Evolutionary conservation across 495 filamentous ascomycete genomes (phyloP), one percentile per base, ranked within the genome.

Genomic region (Endocarpon pusillum): DNA sequence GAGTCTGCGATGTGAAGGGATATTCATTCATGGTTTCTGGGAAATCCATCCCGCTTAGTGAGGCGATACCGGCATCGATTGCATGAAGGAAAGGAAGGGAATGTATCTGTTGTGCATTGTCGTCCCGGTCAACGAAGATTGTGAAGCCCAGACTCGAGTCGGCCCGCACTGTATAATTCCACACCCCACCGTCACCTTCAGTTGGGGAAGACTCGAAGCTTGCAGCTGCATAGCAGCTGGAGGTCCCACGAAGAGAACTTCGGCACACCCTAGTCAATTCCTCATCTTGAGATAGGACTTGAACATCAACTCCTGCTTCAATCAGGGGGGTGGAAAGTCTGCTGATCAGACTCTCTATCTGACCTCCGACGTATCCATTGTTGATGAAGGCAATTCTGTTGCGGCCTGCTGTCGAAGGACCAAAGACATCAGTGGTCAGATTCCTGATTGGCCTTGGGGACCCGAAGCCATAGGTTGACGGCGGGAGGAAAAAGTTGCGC

Each of bases 121-220:
- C 56, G 25, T 62, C 49, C 9, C 53, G 51, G 5, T 67, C 55
- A 22, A 70, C 64, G 44, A 73, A 63, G 38, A 91, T 68, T 32
- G 61, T 67, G 11, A 53, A 52, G 1, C 67, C 67, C 35, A 86
- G 53, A 0, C 65, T 57, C 2, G 70, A 69, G 47, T 93, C 84
- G 2, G 70, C 69, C 35, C 81, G 61, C 12, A 93, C 58, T 1
- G 78, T 83, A 42, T 91, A 93, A 49, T 87, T 87, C 84, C 84
- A 91, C 11, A 64, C 40, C 0, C 64, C 67, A 19, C 61, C 66
- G 0, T 49, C 41, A 6, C 79, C 79, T 55, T 84, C 77, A 2
- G 44, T 60, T 3, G 80, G 81, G 6, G 77, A 82, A 5, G 69
- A 73, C 33, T 68, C 51, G 49, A 93, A 91, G 18, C 77, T 67